phyloP scores from a whole-genome alignment of 1,284 basidiomycete genomes.

The Heterobasidion occidentale region DNA sequence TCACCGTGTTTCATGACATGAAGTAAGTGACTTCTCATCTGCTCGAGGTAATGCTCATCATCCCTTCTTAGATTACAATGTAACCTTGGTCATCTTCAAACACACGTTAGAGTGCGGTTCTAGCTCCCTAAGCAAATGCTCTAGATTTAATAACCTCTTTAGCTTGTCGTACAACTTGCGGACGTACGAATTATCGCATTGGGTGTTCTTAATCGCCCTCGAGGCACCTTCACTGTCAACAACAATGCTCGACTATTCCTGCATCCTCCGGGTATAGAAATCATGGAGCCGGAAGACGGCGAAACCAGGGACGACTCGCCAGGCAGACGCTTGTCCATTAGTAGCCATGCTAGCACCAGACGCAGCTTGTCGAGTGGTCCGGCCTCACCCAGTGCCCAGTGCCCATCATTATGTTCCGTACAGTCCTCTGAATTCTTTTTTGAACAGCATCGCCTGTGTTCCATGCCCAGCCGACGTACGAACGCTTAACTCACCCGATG shows the following conservation, averaged over 20 bases:
- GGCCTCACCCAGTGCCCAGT: background rate
- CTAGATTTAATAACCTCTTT: background rate
- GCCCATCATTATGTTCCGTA: background rate
- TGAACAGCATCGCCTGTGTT: background rate
- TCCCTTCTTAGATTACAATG: slow-evolving; percentile 42
- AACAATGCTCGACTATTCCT: slow-evolving; percentile 56
- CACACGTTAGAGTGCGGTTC: slow-evolving; percentile 45
- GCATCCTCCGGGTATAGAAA: slow-evolving; percentile 57
- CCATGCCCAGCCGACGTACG: slow-evolving; percentile 1
- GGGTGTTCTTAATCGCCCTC: slow-evolving; percentile 53
- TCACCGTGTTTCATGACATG: slow-evolving; percentile 61
- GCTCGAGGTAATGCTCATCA: background rate
- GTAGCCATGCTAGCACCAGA: background rate
- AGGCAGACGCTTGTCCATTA: background rate
- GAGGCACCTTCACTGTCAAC: slow-evolving; percentile 50
- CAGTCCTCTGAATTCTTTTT: background rate
- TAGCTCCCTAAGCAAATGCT: background rate
- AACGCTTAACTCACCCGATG: slow-evolving; percentile 43
- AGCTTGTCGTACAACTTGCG: slow-evolving; percentile 61
- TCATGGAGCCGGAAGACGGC: slow-evolving; percentile 8
- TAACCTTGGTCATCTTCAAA: slow-evolving; percentile 55
- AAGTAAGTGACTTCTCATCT: slow-evolving; percentile 38
- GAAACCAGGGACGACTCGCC: background rate
- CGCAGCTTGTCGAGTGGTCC: background rate
- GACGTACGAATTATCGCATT: slow-evolving; percentile 71